Evolutionary conservation across 2,329 filamentous ascomycete genomes (phyloP).

Genomic region (Ceratocystis eucalypticola): DNA sequence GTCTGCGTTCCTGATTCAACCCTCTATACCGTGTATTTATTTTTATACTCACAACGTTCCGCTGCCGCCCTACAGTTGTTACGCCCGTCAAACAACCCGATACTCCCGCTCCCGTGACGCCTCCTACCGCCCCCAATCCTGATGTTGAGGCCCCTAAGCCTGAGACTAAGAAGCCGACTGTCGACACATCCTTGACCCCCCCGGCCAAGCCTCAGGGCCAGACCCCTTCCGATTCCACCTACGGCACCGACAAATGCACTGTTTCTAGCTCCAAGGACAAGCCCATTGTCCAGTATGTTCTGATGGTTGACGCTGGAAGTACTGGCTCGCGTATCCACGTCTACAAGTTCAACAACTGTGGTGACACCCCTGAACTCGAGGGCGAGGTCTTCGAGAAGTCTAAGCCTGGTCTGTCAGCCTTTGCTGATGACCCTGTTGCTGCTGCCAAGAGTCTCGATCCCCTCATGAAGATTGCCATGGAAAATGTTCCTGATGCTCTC

Average conservation of each 20-base stretch:
- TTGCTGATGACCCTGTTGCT: slow-evolving; percentile 69
- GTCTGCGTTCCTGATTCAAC: slow-evolving; percentile 21
- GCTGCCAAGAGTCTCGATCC: slow-evolving; percentile 82
- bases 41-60: not conserved
- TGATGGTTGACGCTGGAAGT: slow-evolving; percentile 98
- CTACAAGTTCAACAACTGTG: slow-evolving; percentile 95
- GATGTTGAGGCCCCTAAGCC: slow-evolving; percentile 10
- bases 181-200: slow-evolving; percentile 5
- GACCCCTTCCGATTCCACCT: slow-evolving; percentile 44
- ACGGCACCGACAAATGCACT: slow-evolving; percentile 61
- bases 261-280: slow-evolving; percentile 77
- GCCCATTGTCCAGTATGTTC: slow-evolving; percentile 88
- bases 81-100: slow-evolving; percentile 8
- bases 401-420: slow-evolving; percentile 75
- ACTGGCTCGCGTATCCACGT: slow-evolving; percentile 96
- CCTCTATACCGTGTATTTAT: not conserved
- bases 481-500: slow-evolving; percentile 72
- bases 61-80: not conserved
- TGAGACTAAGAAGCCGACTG: slow-evolving; percentile 2
- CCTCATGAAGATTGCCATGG: slow-evolving; percentile 74
- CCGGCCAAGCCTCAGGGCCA: slow-evolving; percentile 31
- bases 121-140: slow-evolving; percentile 15
- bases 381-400: slow-evolving; percentile 89
- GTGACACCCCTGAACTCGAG: slow-evolving; percentile 85
- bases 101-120: slow-evolving; percentile 11